Evolutionary conservation across 169 alveolate genomes (phyloP), one percentile per base, ranked within the genome.

Genomic region (Plasmodium inui): DNA sequence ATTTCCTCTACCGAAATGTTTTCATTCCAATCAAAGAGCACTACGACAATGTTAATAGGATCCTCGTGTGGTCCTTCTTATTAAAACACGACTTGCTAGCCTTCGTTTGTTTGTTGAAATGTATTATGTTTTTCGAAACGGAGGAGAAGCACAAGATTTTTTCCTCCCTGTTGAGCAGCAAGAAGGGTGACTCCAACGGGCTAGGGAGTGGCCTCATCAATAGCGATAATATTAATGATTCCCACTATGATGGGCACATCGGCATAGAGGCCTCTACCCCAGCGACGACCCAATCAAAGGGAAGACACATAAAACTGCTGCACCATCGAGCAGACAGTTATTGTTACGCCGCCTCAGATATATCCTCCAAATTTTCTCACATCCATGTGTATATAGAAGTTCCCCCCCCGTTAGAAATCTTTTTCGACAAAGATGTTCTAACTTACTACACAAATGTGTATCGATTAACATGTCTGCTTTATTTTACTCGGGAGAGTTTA

Each of bases 1-100:
- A 85, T 74, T 73, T 72, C 39, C n/a, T 85, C 5, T 85, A 85
- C 80, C 73, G 79, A 85, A 85, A 50, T 53, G 28, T 85, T 22
- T 85, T 14, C 41, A 53, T 19, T 14, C 93, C 93, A n/a, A 85
- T 85, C 4, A 53, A 85, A 8, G 19, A 85, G 32, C 93, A 85
- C 14, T 85, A 19, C 61, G 78, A 85, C 17, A 85, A 30, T n/a
- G 61, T 76, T 8, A 85, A 85, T 30, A 26, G 61, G 22, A 85
- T 85, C 2, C 80, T 85, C 17, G 79, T 85, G 3, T 32, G 41
- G 55, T 74, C 78, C 3, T 85, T 46, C 53, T 85, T 85, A 26
- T 53, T 85, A 10, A 85, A 74, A 3, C 74, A 74, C n/a, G 74
- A 85, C 37, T 19, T 85, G 12, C 39, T 85, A 74, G 22, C 61